A percentile compares a stretch with the other conserved stretches of the same genome.
These are phyloP conservation scores for Salix viminalis DNA, from an alignment of 345 rosid genomes.

Conservation along the genomic window DNA sequence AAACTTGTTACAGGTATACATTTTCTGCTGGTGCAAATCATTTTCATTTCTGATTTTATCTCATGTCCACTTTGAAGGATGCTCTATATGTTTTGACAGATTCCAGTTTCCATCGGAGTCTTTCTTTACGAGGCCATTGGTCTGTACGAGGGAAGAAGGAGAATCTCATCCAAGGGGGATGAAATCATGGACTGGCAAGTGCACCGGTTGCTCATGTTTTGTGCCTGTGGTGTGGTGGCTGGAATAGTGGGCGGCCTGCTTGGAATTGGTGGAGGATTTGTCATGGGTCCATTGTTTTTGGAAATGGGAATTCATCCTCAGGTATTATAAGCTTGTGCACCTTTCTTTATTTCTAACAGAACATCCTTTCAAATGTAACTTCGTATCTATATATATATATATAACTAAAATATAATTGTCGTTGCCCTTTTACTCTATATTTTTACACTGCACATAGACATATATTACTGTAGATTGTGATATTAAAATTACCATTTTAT, in stretches of 20 bases:
- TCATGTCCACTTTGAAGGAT: not conserved
- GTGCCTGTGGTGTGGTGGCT: not conserved
- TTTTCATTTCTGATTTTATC: too few species aligned
- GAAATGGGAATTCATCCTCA: conserved; percentile 11
- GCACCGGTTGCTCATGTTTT: not conserved
- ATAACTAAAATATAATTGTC: too few species aligned
- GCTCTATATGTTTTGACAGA: not conserved
- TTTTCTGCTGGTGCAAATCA: not conserved
- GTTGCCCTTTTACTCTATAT: too few species aligned
- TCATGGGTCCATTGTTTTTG: conserved; percentile 3
- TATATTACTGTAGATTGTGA: too few species aligned
- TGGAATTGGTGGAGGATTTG: conserved; percentile 6
- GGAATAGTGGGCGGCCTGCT: conserved; percentile 1
- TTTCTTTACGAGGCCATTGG: conserved; percentile 4
- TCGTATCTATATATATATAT: too few species aligned
- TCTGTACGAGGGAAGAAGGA: not conserved
- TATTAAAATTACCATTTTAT: too few species aligned
- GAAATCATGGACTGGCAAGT: not conserved
- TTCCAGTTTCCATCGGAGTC: not conserved
- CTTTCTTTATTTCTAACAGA: not conserved
- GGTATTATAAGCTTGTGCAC: not conserved
- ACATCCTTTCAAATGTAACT: not conserved
- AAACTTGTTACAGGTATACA: not conserved
- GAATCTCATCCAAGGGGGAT: not conserved
- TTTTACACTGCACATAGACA: too few species aligned